Percentiles rank a stretch among this genome's conserved stretches.
Evolutionary conservation across 2,329 filamentous ascomycete genomes (phyloP).

Genomic region (Calonectria pteridis): DNA sequence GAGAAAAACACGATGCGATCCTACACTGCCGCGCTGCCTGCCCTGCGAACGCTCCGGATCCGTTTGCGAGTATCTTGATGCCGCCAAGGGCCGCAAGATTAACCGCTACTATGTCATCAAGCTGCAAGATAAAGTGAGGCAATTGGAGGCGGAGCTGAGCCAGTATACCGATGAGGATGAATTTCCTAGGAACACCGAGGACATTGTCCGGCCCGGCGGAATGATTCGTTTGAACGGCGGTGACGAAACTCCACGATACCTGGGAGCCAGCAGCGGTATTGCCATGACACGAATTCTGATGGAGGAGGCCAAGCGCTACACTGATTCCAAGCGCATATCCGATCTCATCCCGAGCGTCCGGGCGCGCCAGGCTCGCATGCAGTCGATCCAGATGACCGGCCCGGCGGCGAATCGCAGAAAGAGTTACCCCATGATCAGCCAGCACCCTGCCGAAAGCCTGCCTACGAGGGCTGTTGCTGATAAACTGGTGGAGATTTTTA

Average conservation of each 20-base stretch:
- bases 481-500: slow-evolving; percentile 85
- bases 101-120: slow-evolving; percentile 93
- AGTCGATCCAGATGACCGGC: slow-evolving; percentile 67
- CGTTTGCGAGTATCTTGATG: slow-evolving; percentile 95
- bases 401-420: slow-evolving; percentile 75
- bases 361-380: slow-evolving; percentile 68
- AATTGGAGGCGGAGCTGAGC: slow-evolving; percentile 84
- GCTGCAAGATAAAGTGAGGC: slow-evolving; percentile 87
- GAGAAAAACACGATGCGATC: slow-evolving; percentile 97
- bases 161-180: slow-evolving; percentile 82
- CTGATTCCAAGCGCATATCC: slow-evolving; percentile 89
- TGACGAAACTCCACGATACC: slow-evolving; percentile 87
- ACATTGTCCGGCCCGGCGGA: slow-evolving; percentile 88
- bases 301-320: slow-evolving; percentile 95
- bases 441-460: slow-evolving; percentile 80
- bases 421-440: slow-evolving; percentile 91
- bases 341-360: slow-evolving; percentile 86
- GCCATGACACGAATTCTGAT: slow-evolving; percentile 95
- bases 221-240: slow-evolving; percentile 86
- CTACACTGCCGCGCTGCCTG: slow-evolving; percentile 88
- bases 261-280: slow-evolving; percentile 95
- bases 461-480: slow-evolving; percentile 82
- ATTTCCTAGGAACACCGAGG: slow-evolving; percentile 78
- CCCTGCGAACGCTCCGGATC: slow-evolving; percentile 94
- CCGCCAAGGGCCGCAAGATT: slow-evolving; percentile 85